phyloP scores from a whole-genome alignment of 352 stramenopile genomes.

The Phytophthora palmivora region DNA sequence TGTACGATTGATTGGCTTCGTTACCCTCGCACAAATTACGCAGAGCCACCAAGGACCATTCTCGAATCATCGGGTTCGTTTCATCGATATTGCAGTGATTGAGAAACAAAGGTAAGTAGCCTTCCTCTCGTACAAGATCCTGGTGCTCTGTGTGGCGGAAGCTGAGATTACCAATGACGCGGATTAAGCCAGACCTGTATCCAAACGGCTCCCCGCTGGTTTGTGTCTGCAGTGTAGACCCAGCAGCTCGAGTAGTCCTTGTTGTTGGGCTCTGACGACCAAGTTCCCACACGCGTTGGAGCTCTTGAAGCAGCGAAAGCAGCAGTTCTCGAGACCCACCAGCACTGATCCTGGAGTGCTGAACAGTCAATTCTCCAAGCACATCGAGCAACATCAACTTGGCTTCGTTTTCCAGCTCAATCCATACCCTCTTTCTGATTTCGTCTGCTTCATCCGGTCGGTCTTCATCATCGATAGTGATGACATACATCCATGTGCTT shows the following conservation, averaged over 20 bases:
- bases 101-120: constrained; percentile 83
- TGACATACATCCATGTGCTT: constrained; percentile 60
- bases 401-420: constrained; percentile 75
- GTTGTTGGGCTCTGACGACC: constrained; percentile 34
- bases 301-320: constrained; percentile 57
- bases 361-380: constrained; percentile 62
- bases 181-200: constrained; percentile 82
- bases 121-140: constrained; percentile 78
- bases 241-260: constrained; percentile 16
- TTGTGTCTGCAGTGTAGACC: constrained; percentile 8
- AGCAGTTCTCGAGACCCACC: constrained; percentile 36
- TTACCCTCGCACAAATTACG: constrained; percentile 91
- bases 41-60: constrained; percentile 90
- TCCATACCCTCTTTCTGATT: constrained; percentile 75
- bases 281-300: constrained; percentile 65
- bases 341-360: constrained; percentile 14
- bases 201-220: constrained; percentile 54
- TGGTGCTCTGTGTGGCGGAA: constrained; percentile 75
- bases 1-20: constrained; percentile 39
- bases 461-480: constrained; percentile 55
- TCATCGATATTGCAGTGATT: constrained; percentile 93
- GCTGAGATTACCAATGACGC: constrained; percentile 84
- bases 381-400: constrained; percentile 81
- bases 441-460: constrained; percentile 64
- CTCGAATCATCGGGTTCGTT: constrained; percentile 85